Evolutionary conservation across 2,329 filamentous ascomycete genomes (phyloP).

Genomic region (Chaetoscypha palmicola): DNA sequence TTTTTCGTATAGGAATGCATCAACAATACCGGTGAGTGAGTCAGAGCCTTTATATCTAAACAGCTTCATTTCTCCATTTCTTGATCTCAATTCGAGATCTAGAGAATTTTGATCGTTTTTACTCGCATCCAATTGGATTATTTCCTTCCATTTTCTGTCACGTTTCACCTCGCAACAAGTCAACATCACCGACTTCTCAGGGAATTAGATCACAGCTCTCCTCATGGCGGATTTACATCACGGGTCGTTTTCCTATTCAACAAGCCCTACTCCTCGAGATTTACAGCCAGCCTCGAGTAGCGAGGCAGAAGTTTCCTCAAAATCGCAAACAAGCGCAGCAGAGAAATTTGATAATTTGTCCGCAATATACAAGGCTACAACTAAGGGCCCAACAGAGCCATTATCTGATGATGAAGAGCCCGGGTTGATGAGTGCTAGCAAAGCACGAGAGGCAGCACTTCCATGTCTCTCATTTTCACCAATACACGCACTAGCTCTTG

Average conservation of each 20-base stretch:
- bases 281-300: background rate
- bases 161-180: no score
- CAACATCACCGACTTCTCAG: no score
- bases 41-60: background rate
- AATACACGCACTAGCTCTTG: constrained; percentile 3
- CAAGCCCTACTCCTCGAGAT: background rate
- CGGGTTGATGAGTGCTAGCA: background rate
- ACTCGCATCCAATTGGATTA: no score
- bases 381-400: background rate
- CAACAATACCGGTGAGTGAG: constrained; percentile 6
- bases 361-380: background rate
- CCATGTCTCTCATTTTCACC: constrained; percentile 3
- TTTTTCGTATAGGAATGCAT: background rate
- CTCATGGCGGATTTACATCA: constrained; percentile 9
- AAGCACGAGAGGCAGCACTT: background rate
- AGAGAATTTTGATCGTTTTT: no score
- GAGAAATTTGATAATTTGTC: constrained; percentile 1
- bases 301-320: no score
- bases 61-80: background rate
- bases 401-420: background rate
- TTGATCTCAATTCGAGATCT: no score
- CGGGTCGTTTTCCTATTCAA: constrained; percentile 4
- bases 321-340: background rate
- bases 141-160: no score
- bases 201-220: no score